Base-by-base conservation (phyloP, 257 asterid genomes). In the Solanum microdontum region DNA sequence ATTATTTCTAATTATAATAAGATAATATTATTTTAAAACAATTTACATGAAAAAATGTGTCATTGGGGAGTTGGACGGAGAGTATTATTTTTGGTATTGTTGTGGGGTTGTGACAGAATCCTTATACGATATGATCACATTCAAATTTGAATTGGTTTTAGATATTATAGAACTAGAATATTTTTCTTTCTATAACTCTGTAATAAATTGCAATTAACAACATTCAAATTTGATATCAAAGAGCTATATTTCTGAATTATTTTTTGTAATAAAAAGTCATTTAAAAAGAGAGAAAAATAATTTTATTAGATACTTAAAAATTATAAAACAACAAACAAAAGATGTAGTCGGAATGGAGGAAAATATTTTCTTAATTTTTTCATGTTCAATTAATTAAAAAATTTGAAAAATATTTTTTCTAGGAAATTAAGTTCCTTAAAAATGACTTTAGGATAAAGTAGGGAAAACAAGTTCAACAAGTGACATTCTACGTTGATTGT, bases 261-360 rank as follows among this genome's bases (percentile, higher is more conserved):
- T 55, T 55, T 55, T 7, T 55, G 9, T 2, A 6, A 55, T 17
- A 17, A 55, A 17, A 55, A 17, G 64, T 17, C 10, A 55, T 55
- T 55, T 17, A 2, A 17, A 7, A 17, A 60, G 9, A 21, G 28
- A 23, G 6, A 60, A 60, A n/a, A 60, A 23, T 8, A 23, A 21
- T 9, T 62, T 23, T 21, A 23, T 23, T 62, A 4, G 30, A 8
- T 60, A 60, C 1, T 60, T 0, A 21, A 8, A 21, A 21, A 21
- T 8, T 60, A 60, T 43, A 43, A 60, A 60, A 0, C n/a, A 60
- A 8, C 5, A 8, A 60, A 23, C 28, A 60, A 60, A 60, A 0
- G 69, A 23, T 60, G 69, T 23, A 0, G 11, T 62, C 0, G 13
- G 6, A 0, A 23, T 0, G 28, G 69, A 23, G 30, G 12, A 62